A percentile compares a stretch with the other conserved stretches of the same genome.
Evolutionary conservation across 495 filamentous ascomycete genomes (phyloP).

Genomic region (Penicillium pulvis): DNA sequence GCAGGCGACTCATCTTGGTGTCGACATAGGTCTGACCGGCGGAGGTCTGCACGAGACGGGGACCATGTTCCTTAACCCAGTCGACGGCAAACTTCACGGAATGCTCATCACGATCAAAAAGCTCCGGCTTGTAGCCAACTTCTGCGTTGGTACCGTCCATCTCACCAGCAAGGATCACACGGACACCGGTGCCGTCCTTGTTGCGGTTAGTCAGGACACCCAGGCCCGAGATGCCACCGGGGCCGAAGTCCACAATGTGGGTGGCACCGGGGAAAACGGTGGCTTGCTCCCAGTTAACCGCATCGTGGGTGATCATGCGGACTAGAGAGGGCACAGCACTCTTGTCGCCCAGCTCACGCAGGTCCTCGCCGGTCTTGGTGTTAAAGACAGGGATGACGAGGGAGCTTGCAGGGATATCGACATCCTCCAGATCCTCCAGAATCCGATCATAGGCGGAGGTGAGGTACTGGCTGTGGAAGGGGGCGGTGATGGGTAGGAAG

Average conservation of each 20-base stretch:
- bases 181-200: constrained; percentile 96
- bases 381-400: constrained; percentile 84
- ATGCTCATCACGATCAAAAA: constrained; percentile 93
- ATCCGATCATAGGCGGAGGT: constrained; percentile 76
- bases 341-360: constrained; percentile 63
- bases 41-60: constrained; percentile 82
- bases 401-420: constrained; percentile 66
- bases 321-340: constrained; percentile 80
- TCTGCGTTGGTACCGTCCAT: constrained; percentile 87
- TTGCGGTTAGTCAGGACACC: constrained; percentile 97
- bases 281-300: constrained; percentile 93
- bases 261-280: constrained; percentile 87
- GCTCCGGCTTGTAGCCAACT: constrained; percentile 94
- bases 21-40: constrained; percentile 87
- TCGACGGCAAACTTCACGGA: constrained; percentile 95
- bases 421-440: constrained; percentile 80
- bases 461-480: constrained; percentile 96
- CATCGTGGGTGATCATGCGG: constrained; percentile 89
- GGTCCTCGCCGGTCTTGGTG: constrained; percentile 81
- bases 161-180: constrained; percentile 88
- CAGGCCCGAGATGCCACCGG: constrained; percentile 92
- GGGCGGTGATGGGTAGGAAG: constrained; percentile 95
- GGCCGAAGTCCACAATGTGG: constrained; percentile 94
- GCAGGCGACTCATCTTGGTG: constrained; percentile 93
- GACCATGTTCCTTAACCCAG: constrained; percentile 96